Base-by-base conservation (phyloP, 371 early-diverging fungal genomes). In the Apophysomyces ossiformis region DNA sequence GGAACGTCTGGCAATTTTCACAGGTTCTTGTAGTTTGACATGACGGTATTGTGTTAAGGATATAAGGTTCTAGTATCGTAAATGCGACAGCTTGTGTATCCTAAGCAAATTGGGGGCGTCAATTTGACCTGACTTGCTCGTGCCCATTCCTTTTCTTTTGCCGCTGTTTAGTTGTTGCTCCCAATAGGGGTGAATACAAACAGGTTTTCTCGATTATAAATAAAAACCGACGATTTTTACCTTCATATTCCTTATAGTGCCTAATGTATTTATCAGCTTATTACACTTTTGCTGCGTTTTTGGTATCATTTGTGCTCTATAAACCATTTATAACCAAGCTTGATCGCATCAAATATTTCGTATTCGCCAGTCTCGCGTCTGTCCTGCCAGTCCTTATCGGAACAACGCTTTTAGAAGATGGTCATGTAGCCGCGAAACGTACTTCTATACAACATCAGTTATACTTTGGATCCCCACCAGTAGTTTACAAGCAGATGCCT, bases 241-340 rank as follows among this genome's bases (percentile, higher is more conserved):
- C 18, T 7, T 47, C 47, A 13, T 47, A 47, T 47, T n/a, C 47
- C 16, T 47, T 18, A 47, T 47, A 15, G 47, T 47, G 11, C 18
- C 47, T n/a, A 46, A 70, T 64, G 60, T 37, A 50, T 37, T 9
- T 32, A 60, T 75, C 81, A 64, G 6, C 76, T 26, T 71, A 66
- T 60, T 78, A 76, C 65, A 72, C 84, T 6, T 67, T 79, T 8
- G 73, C 77, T 9, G 65, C 71, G 13, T 64, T 78, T 37, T 18
- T 73, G 32, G 41, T 74, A 12, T 63, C 75, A 16, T n/a, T 70
- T 39, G 64, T 77, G 13, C 36, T 82, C 32, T 72, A 73, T 61
- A 67, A 76, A 37, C 83, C 84, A 15, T 81, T 85, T 65, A 70
- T 78, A 26, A 73, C 72, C 4, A 68, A 65, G 37, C 67, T 83